Conservation (phyloP, 805 yeast species). For the Starmerella vaccinii region DNA sequence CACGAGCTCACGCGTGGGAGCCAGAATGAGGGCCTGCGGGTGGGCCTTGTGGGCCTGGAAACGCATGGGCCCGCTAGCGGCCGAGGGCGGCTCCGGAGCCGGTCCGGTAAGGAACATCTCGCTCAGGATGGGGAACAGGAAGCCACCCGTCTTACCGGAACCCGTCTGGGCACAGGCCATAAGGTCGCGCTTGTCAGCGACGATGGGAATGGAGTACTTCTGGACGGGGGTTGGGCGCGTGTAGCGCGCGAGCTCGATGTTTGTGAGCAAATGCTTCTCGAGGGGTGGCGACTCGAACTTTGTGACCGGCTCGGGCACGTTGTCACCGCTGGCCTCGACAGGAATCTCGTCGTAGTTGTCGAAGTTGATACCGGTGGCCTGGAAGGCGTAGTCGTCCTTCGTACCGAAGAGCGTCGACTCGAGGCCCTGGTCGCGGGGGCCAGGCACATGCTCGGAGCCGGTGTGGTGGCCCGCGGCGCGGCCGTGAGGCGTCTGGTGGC, state of each 20-base stretch:
- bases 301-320: conserved; percentile 87
- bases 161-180: conserved; percentile 98
- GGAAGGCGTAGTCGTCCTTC: conserved; percentile 58
- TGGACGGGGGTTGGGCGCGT: conserved; percentile 94
- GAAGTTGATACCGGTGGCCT: conserved; percentile 94
- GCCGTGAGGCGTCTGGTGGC: conserved; percentile 20
- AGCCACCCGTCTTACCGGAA: conserved; percentile 99
- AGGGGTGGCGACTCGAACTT: conserved; percentile 87
- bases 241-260: conserved; percentile 80
- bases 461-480: conserved; percentile 54
- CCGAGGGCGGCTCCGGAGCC: conserved; percentile 28
- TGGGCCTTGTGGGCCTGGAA: conserved; percentile 54
- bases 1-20: conserved; percentile 98
- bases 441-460: conserved; percentile 81
- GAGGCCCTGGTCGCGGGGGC: conserved; percentile 53
- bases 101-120: conserved; percentile 88
- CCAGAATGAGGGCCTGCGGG: conserved; percentile 92
- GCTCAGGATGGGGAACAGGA: conserved; percentile 92
- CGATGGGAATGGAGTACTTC: conserved; percentile 86
- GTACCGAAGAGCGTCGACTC: conserved; percentile 81
- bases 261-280: conserved; percentile 73
- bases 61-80: conserved; percentile 12
- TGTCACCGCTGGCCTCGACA: conserved; percentile 92
- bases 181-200: conserved; percentile 78
- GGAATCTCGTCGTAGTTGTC: conserved; percentile 98